Conservation (phyloP, 1,139 yeast species). For the Suhomyces terraborum region DNA sequence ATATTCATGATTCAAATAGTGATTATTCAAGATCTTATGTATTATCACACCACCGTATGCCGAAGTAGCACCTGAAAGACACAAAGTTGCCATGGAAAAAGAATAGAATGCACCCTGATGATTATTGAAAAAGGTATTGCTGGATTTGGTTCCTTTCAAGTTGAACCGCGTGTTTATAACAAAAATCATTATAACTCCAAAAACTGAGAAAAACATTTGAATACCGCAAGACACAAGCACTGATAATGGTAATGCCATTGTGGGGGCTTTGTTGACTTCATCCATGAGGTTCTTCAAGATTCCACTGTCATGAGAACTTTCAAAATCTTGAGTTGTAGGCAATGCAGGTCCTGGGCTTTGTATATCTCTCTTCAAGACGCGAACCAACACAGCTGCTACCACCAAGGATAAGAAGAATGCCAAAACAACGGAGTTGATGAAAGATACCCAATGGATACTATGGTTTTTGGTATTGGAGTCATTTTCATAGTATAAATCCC, state of each 20-base stretch:
- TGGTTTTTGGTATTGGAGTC: constrained; percentile 46
- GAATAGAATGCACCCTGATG: constrained; percentile 69
- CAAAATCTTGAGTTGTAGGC: constrained; percentile 15
- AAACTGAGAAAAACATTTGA: constrained; percentile 63
- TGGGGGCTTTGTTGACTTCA: constrained; percentile 59
- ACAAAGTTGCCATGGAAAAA: constrained; percentile 59
- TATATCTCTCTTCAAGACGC: constrained; percentile 49
- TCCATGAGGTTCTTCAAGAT: constrained; percentile 43
- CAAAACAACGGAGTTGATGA: constrained; percentile 64
- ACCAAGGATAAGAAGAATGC: constrained; percentile 58
- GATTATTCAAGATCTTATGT: constrained; percentile 53
- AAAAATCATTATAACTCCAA: constrained; percentile 63
- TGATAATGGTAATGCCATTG: constrained; percentile 47
- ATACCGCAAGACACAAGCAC: constrained; percentile 72
- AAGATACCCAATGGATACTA: constrained; percentile 70
- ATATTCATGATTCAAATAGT: constrained; percentile 31
- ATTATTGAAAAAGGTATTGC: constrained; percentile 44
- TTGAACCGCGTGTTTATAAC: constrained; percentile 46
- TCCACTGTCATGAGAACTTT: constrained; percentile 12
- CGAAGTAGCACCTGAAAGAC: constrained; percentile 70
- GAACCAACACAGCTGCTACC: constrained; percentile 62
- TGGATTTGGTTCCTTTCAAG: constrained; percentile 23
- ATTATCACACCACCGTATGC: constrained; percentile 70
- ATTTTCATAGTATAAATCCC: constrained; percentile 70
- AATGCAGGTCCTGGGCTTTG: constrained; percentile 18